Evolutionary conservation across 192 early-diverging fungal species (phyloP), one percentile per base, ranked within the genome.

Genomic region (Gonapodya sp.): DNA sequence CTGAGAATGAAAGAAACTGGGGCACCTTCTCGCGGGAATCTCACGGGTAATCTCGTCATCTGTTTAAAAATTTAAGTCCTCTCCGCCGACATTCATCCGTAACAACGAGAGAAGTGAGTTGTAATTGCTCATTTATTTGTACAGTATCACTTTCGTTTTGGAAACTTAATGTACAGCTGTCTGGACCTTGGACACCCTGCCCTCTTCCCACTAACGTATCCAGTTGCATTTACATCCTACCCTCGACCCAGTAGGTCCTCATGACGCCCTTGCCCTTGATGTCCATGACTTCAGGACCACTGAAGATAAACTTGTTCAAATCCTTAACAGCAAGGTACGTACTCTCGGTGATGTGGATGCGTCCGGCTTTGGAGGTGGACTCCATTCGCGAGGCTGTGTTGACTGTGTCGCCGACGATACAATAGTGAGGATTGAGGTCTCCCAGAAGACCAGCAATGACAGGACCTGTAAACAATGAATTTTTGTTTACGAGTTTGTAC

Each of bases 351-450:
- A 64, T 64, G 46, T 64, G 46, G 24, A 64, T 64, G 8, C 46
- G 2, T 24, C 46, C 46, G 2, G 46, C 8, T 24, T 2, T 64
- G 8, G 46, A 64, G 46, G 46, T 64, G 24, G 46, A 64, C 46
- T 64, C 46, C 46, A 64, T 64, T 2, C 46, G 46, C 8, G 46
- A 64, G 8, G 46, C 46, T 64, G 46, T 64, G 24, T 64, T 64
- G 8, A 64, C 46, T 16, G 46, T 64, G 46, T 64, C 46, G 46
- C 46, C 46, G 8, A 64, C 46, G 46, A 64, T 64, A 31, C 78
- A 78, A 31, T 32, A 80, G 78, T 80, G 36, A 18, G 78, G 36
- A 31, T 79, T 80, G 73, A 80, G 78, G 31, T 80, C 79, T 14
- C 78, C 79, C 8, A 72, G 79, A 74, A 80, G 31, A 31, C 77